These are phyloP conservation scores for Fusarium temperatum DNA, from an alignment of 2,329 filamentous ascomycete species.

Conservation along the genomic window DNA sequence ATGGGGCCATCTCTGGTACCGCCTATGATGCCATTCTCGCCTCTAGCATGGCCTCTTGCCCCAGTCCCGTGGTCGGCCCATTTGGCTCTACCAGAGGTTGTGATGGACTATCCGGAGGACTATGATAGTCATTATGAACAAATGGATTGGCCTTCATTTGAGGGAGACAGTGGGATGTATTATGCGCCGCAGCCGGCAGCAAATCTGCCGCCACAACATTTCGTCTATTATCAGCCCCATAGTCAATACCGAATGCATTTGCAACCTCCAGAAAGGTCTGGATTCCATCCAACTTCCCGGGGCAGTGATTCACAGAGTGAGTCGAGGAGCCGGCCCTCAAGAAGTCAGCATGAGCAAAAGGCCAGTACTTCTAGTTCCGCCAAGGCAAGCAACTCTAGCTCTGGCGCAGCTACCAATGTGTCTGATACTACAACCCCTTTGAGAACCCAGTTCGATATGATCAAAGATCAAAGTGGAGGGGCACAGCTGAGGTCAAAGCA, in stretches of 20 bases:
- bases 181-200: background rate
- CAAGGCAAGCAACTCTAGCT: background rate
- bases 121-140: background rate
- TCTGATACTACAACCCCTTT: background rate
- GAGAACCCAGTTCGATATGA: slow-evolving; percentile 4
- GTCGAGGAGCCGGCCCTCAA: background rate
- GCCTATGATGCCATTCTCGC: slow-evolving; percentile 6
- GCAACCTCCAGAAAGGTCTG: background rate
- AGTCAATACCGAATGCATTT: background rate
- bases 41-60: slow-evolving; percentile 13
- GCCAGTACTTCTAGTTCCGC: background rate
- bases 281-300: background rate
- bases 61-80: background rate
- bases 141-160: background rate
- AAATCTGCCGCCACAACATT: background rate
- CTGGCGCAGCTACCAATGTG: background rate
- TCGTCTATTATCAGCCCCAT: background rate
- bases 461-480: slow-evolving; percentile 4
- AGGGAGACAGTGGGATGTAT: background rate
- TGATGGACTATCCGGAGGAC: background rate
- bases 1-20: background rate
- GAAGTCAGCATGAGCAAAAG: background rate
- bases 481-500: background rate
- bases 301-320: background rate
- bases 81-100: background rate